phyloP scores from a whole-genome alignment of 2,329 filamentous ascomycete genomes.

The Harringtonia aguacate region DNA sequence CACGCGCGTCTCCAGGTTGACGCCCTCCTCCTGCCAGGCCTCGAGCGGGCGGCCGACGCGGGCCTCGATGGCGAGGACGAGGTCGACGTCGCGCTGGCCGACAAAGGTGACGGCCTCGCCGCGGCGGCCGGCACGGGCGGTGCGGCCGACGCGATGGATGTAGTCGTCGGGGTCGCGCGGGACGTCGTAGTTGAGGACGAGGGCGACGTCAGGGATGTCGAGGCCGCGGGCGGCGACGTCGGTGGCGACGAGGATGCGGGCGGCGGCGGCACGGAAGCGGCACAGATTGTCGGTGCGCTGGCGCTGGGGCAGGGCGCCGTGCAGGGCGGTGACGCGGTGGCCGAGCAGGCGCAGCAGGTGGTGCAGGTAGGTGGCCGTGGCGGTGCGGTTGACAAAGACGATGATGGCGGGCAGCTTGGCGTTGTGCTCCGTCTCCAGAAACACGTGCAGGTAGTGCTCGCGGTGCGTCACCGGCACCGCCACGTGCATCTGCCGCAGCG shows the following conservation, averaged over 20 bases:
- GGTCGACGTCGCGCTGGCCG: constrained; percentile 82
- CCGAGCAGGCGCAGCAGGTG: constrained; percentile 76
- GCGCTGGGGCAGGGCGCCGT: constrained; percentile 76
- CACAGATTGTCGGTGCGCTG: constrained; percentile 81
- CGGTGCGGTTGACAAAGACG: constrained; percentile 88
- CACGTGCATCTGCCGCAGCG: constrained; percentile 74
- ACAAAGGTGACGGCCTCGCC: constrained; percentile 83
- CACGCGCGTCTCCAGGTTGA: constrained; percentile 87
- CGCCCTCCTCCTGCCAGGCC: constrained; percentile 78
- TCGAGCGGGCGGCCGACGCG: constrained; percentile 73
- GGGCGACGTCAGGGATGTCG: constrained; percentile 82
- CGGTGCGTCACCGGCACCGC: constrained; percentile 86
- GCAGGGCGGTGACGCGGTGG: constrained; percentile 84
- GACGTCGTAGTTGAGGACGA: constrained; percentile 93
- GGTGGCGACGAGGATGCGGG: constrained; percentile 84
- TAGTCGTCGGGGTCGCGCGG: constrained; percentile 96
- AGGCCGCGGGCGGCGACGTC: constrained; percentile 91
- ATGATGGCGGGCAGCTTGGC: constrained; percentile 73
- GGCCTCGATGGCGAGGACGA: constrained; percentile 82
- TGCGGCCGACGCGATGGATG: constrained; percentile 91
- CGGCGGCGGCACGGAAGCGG: constrained; percentile 81
- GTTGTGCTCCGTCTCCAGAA: constrained; percentile 72
- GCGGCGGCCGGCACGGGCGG: constrained; percentile 76
- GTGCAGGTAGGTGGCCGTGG: constrained; percentile 80
- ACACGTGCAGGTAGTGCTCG: constrained; percentile 86